These are phyloP conservation scores for Delitschia confertaspora DNA, from an alignment of 495 filamentous ascomycete species.

Conservation along the genomic window DNA sequence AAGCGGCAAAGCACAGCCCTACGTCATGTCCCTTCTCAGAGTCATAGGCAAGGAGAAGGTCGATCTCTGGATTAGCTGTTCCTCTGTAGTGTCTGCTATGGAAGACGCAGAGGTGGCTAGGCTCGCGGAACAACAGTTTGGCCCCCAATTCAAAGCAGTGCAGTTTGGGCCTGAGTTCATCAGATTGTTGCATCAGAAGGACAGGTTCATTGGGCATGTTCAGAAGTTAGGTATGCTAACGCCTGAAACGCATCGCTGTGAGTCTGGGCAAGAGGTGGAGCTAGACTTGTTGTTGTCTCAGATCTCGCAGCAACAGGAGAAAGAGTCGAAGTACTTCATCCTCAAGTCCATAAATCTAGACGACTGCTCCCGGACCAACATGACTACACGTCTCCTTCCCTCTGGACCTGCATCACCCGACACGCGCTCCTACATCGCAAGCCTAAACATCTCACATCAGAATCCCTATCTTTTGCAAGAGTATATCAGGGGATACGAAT, in stretches of 20 bases:
- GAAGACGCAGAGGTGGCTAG: conserved; percentile 46
- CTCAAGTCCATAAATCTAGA: conserved; percentile 51
- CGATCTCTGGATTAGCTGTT: conserved; percentile 67
- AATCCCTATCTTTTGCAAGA: conserved; percentile 49
- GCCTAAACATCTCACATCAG: neutral
- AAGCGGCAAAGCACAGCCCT: conserved; percentile 31
- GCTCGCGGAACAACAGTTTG: conserved; percentile 50
- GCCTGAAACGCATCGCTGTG: conserved; percentile 47
- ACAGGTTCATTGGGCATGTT: conserved; percentile 50
- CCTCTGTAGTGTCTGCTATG: conserved; percentile 47
- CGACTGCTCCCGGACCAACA: conserved; percentile 37
- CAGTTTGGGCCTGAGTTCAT: conserved; percentile 46
- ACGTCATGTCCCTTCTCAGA: conserved; percentile 44
- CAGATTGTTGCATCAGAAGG: conserved; percentile 46
- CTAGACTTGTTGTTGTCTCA: conserved; percentile 42
- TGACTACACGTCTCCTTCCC: conserved; percentile 42
- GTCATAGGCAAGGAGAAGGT: conserved; percentile 54
- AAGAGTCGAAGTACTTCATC: conserved; percentile 44
- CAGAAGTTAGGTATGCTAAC: conserved; percentile 44
- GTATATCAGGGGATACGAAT: conserved; percentile 54
- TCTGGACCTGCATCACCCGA: conserved; percentile 46
- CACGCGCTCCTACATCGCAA: conserved; percentile 26
- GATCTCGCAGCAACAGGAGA: neutral
- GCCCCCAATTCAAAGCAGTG: conserved; percentile 52
- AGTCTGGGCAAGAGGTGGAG: conserved; percentile 48